Evolutionary conservation across 495 filamentous ascomycete genomes (phyloP).

Genomic region (Penicillium ucsense): DNA sequence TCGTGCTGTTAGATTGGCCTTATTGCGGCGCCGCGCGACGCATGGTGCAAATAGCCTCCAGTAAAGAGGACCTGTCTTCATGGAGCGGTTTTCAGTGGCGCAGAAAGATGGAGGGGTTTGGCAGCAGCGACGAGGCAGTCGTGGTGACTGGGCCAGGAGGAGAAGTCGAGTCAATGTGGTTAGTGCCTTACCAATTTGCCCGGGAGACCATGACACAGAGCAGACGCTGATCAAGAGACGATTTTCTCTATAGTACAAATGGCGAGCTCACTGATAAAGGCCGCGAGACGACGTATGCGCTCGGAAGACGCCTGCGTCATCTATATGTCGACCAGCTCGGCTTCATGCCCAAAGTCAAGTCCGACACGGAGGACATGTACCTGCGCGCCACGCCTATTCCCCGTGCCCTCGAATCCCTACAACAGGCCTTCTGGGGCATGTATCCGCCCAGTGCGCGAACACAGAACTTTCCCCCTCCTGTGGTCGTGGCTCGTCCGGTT

Average conservation of each 20-base stretch:
- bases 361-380: slow-evolving; percentile 62
- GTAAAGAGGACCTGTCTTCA: slow-evolving; percentile 41
- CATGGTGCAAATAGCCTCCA: slow-evolving; percentile 61
- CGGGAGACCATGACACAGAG: too few species aligned
- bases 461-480: slow-evolving; percentile 55
- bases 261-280: slow-evolving; percentile 86
- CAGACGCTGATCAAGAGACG: slow-evolving; percentile 3
- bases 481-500: slow-evolving; percentile 61
- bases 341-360: slow-evolving; percentile 66
- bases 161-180: slow-evolving; percentile 69
- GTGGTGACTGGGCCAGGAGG: slow-evolving; percentile 55
- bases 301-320: slow-evolving; percentile 67
- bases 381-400: slow-evolving; percentile 78
- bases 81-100: slow-evolving; percentile 70
- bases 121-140: slow-evolving; percentile 57
- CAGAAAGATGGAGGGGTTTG: slow-evolving; percentile 73
- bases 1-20: slow-evolving; percentile 58
- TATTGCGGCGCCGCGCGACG: slow-evolving; percentile 74
- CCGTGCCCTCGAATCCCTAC: slow-evolving; percentile 77
- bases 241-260: slow-evolving; percentile 42
- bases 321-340: slow-evolving; percentile 83
- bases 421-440: slow-evolving; percentile 82
- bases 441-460: slow-evolving; percentile 67
- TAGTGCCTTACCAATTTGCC: slow-evolving; percentile 3
- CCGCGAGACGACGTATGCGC: slow-evolving; percentile 68